These are phyloP conservation scores for Acorus gramineus DNA, from an alignment of 106 monocot genomes.

Conservation along the genomic window DNA sequence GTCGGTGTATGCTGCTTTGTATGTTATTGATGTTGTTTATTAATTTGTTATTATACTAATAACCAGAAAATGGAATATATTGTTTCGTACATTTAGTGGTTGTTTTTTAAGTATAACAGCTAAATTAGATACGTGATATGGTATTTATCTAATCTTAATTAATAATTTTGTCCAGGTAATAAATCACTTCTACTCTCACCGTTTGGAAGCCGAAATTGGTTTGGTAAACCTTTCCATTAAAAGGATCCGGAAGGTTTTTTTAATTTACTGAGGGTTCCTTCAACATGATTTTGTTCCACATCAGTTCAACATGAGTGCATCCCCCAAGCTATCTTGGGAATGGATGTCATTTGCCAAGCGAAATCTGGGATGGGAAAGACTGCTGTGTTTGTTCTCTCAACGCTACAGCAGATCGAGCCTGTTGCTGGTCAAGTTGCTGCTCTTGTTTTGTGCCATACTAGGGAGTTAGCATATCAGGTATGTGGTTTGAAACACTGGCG, in stretches of 20 bases:
- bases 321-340: conserved; percentile 98
- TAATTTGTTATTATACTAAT: too few species aligned
- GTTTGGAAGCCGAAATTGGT: conserved; percentile 54
- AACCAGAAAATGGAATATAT: too few species aligned
- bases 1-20: too few species aligned
- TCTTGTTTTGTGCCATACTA: conserved; percentile 87
- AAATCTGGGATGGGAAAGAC: conserved; percentile 99
- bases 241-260: conserved; percentile 65
- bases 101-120: too few species aligned
- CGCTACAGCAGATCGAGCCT: conserved; percentile 94
- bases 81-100: too few species aligned
- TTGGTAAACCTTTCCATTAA: conserved; percentile 73
- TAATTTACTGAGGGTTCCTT: conserved; percentile 73
- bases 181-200: conserved; percentile 42
- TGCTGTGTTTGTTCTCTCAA: conserved; percentile 95
- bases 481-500: background rate
- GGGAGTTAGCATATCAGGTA: conserved; percentile 97
- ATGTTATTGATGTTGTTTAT: too few species aligned
- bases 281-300: conserved; percentile 67
- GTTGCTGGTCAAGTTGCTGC: conserved; percentile 94
- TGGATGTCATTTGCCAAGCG: conserved; percentile 99
- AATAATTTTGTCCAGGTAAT: conserved; percentile 50
- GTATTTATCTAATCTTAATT: too few species aligned
- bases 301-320: conserved; percentile 99
- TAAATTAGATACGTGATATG: too few species aligned